Conservation (phyloP, 2,329 filamentous ascomycete genomes). For the Aspergillus pseudonomiae region DNA sequence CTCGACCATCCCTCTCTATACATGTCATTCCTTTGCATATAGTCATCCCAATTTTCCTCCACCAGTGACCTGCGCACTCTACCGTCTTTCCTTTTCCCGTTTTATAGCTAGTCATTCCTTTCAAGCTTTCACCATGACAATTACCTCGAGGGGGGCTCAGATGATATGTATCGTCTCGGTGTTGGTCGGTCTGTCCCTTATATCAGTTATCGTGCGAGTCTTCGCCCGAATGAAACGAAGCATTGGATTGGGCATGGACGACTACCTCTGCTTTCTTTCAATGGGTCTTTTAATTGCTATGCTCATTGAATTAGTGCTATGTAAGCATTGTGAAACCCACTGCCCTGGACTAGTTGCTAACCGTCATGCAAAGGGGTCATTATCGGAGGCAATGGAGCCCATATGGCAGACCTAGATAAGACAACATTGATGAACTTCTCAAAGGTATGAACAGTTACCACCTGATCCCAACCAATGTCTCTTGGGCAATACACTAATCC, state of each 20-base stretch:
- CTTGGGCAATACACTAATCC: neutral
- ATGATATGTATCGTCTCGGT: constrained; percentile 36
- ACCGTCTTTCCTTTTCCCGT: neutral
- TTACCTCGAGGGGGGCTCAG: constrained; percentile 28
- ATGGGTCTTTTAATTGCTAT: constrained; percentile 32
- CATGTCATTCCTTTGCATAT: constrained; percentile 7
- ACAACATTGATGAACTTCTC: constrained; percentile 32
- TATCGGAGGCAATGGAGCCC: constrained; percentile 35
- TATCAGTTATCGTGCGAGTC: constrained; percentile 30
- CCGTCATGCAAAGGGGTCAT: constrained; percentile 30
- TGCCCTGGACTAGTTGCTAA: constrained; percentile 12
- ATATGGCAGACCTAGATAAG: constrained; percentile 22
- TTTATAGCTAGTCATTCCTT: constrained; percentile 4
- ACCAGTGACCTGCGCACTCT: neutral
- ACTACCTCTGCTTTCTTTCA: constrained; percentile 33
- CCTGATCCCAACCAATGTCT: neutral
- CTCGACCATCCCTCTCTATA: constrained; percentile 1
- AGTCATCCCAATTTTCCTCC: neutral
- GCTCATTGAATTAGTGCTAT: constrained; percentile 34
- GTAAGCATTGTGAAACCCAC: constrained; percentile 21
- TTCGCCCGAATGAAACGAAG: constrained; percentile 31
- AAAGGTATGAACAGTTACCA: constrained; percentile 27
- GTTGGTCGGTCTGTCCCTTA: constrained; percentile 31
- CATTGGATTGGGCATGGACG: constrained; percentile 35
- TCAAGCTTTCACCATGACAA: constrained; percentile 24